phyloP scores from a whole-genome alignment of 2,329 filamentous ascomycete genomes.

The Geoglossum cookeanum region DNA sequence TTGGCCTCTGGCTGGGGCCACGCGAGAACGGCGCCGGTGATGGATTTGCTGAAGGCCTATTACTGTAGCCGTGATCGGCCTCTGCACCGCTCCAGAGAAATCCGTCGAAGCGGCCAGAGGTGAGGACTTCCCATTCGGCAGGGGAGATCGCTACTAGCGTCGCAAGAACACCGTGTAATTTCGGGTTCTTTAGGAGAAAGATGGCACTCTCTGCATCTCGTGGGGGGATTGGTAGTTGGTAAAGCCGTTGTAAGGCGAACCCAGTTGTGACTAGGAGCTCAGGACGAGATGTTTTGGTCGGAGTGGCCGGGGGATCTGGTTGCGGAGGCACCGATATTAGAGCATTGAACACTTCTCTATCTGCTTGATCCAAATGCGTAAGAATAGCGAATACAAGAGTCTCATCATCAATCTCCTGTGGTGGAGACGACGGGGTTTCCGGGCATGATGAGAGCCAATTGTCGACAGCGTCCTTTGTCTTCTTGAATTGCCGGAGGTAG shows the following conservation, averaged over 20 bases:
- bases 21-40: slow-evolving; percentile 11
- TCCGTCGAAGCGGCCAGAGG: slow-evolving; percentile 83
- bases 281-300: slow-evolving; percentile 40
- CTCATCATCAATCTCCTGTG: slow-evolving; percentile 83
- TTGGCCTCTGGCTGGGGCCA: slow-evolving; percentile 16
- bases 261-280: slow-evolving; percentile 59
- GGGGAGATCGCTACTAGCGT: slow-evolving; percentile 75
- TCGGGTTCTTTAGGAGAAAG: slow-evolving; percentile 66
- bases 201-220: slow-evolving; percentile 74
- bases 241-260: slow-evolving; percentile 65
- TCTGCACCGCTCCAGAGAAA: slow-evolving; percentile 91
- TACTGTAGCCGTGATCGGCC: slow-evolving; percentile 8
- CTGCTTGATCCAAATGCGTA: slow-evolving; percentile 59
- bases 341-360: slow-evolving; percentile 67
- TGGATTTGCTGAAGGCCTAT: background rate
- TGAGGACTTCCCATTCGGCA: slow-evolving; percentile 92
- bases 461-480: slow-evolving; percentile 80
- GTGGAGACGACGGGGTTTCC: slow-evolving; percentile 52
- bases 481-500: slow-evolving; percentile 79
- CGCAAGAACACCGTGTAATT: slow-evolving; percentile 68
- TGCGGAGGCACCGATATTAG: slow-evolving; percentile 36
- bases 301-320: slow-evolving; percentile 35
- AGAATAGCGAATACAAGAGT: slow-evolving; percentile 86
- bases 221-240: slow-evolving; percentile 52
- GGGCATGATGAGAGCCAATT: slow-evolving; percentile 72